phyloP scores from a whole-genome alignment of 1,139 yeast species.

The Scheffersomyces illinoinensis region DNA sequence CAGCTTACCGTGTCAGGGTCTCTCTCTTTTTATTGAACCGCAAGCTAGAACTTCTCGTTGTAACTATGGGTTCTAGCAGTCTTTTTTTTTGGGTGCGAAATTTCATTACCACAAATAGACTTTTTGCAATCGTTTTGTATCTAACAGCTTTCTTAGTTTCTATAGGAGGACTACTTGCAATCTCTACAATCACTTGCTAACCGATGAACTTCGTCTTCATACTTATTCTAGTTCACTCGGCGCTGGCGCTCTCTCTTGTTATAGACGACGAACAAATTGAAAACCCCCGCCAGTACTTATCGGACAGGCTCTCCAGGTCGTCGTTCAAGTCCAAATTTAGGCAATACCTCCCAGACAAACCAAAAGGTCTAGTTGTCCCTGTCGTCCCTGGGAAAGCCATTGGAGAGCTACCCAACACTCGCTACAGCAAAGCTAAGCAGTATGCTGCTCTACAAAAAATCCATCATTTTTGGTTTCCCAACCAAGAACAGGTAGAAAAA shows the following conservation, averaged over 20 bases:
- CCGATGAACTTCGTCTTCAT: background rate
- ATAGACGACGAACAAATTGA: constrained; percentile 1
- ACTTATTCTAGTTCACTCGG: background rate
- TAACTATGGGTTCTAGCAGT: background rate
- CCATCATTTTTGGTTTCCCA: background rate
- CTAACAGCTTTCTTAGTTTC: background rate
- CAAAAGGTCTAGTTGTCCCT: background rate
- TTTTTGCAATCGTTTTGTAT: background rate
- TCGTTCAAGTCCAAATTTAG: background rate
- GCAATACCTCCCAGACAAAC: background rate
- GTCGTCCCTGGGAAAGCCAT: constrained; percentile 4
- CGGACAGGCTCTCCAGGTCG: background rate
- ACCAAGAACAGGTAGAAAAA: background rate
- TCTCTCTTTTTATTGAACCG: background rate
- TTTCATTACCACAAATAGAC: background rate
- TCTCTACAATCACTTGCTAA: background rate
- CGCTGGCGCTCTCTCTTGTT: background rate
- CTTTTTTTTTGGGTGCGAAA: background rate
- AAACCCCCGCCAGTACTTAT: background rate
- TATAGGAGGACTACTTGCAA: background rate
- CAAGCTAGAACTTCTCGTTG: no score
- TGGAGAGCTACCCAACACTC: constrained; percentile 1
- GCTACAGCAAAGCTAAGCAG: constrained; percentile 1
- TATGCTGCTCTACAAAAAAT: background rate
- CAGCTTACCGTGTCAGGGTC: background rate